Evolutionary conservation across 1,284 basidiomycete genomes (phyloP), one percentile per base, ranked within the genome.

Genomic region (Boletellus deceptivus): DNA sequence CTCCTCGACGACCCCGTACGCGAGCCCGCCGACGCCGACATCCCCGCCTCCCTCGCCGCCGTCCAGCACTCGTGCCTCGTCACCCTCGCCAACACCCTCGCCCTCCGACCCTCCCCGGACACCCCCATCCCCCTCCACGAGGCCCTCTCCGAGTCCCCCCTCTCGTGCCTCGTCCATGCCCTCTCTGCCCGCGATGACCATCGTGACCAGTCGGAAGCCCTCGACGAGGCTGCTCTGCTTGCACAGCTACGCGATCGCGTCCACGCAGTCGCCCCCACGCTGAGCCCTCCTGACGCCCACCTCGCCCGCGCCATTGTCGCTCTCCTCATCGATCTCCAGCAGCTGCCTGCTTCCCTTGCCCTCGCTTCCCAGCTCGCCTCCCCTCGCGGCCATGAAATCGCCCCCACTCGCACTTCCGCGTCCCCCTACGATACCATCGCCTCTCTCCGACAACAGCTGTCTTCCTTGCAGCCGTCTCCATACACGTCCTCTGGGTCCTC

Each of bases 51-150:
- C 18, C 83, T 91, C 55, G 71, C 75, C 11, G 74, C 79, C 50
- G 84, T 91, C 27, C 84, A 89, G 59, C 78, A 77, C 54, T 86
- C 85, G 16, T 89, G 85, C 64, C 60, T 90, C 20, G 83, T 82
- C 73, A 86, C 85, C 1, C 71, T 91, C 41, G 82, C 83, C 60
- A 83, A 82, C 63, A 73, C 91, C n/a, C 77, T 91, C 24, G 82
- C 80, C 35, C 25, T 49, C 6, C 9, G 17, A 3, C 35, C 47
- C 20, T 17, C 37, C 11, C 9, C 17, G 6, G n/a, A 25, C 6
- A 4, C 37, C 3, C 17, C 4, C 29, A 45, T 53, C 4, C 45
- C 53, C 7, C 41, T 65, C n/a, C 3, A 41, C 17, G 51, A 60
- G 33, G 34, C 69, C 37, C 70, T 68, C 20, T 69, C 74, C 31